A percentile compares a stretch with the other conserved stretches of the same genome.
Evolutionary conservation across 2,329 filamentous ascomycete genomes (phyloP).

Genomic region (Tolypocladium amazonense): DNA sequence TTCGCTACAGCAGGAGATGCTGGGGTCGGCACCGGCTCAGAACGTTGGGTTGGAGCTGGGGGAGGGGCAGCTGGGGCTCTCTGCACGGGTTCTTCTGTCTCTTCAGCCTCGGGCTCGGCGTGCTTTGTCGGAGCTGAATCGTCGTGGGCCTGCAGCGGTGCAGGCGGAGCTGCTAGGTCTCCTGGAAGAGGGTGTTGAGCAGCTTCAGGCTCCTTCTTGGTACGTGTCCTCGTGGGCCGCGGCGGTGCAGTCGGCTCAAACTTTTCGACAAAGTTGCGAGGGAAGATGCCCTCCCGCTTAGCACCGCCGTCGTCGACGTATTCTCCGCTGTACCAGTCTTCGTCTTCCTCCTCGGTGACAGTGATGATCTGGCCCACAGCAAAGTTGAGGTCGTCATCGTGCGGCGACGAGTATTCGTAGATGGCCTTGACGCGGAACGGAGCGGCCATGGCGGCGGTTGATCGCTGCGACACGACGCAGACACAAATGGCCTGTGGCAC

Average conservation of each 20-base stretch:
- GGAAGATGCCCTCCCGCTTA: slow-evolving; percentile 81
- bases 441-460: slow-evolving; percentile 49
- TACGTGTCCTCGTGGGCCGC: slow-evolving; percentile 64
- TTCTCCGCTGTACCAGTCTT: slow-evolving; percentile 87
- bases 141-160: slow-evolving; percentile 19
- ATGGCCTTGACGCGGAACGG: slow-evolving; percentile 93
- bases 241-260: slow-evolving; percentile 87
- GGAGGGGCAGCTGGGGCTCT: slow-evolving; percentile 19
- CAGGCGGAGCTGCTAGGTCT: slow-evolving; percentile 20
- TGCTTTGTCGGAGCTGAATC: slow-evolving; percentile 15
- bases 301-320: slow-evolving; percentile 67
- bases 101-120: slow-evolving; percentile 24
- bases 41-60: slow-evolving; percentile 17
- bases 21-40: slow-evolving; percentile 12
- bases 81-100: slow-evolving; percentile 17
- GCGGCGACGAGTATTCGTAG: slow-evolving; percentile 85
- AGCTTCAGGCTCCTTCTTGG: slow-evolving; percentile 45
- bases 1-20: slow-evolving; percentile 20
- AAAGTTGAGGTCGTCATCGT: slow-evolving; percentile 93
- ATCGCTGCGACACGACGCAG: slow-evolving; percentile 5
- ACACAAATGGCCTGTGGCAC: slow-evolving; percentile 4
- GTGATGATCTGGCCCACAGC: slow-evolving; percentile 79
- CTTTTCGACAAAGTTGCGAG: slow-evolving; percentile 93
- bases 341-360: slow-evolving; percentile 85
- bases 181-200: slow-evolving; percentile 25